Base-by-base conservation (phyloP, 2,329 filamentous ascomycete species). In the Fusarium kyushuense region DNA sequence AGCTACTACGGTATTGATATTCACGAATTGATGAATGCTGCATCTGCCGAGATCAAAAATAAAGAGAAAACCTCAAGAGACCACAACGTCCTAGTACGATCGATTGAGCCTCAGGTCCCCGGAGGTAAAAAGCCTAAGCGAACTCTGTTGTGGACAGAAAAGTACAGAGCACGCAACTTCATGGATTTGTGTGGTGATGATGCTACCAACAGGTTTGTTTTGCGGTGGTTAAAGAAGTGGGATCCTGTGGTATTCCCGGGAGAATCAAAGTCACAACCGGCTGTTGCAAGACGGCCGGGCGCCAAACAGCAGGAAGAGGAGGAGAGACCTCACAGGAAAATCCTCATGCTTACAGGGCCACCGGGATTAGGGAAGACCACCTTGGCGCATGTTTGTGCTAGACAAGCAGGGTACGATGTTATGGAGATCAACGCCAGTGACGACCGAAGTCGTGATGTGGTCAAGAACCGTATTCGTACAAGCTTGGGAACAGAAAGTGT, bases 341-440 rank as follows among this genome's bases (percentile, higher is more conserved):
- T 99, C 10, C 80, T 99, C 13, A 86, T 99, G 74, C 82, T 99
- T 17, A 94, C 95, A 1, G 96, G 96, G 0, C 94, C 96, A 1
- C 96, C 96, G 0, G 96, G 96, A 3, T 83, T 99, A 13, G 96
- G 96, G 29, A 99, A 99, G 82, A 99, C 96, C 0, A 99, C 96
- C 0, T 79, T 99, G 47, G 96, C 96, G 3, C 96, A 99, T 79
- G 96, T 99, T 0, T 98, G 96, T 76, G 96, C 96, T 1, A 90
- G 86, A 71, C 96, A 99, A 79, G 96, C 96, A 7, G 96, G 96
- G 1, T 99, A 99, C 74, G 96, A 98, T 74, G 92, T 97, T 2
- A 87, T 98, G 76, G 96, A 99, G 77, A 97, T 99, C 80, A 99
- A 99, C 74, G 96, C 96, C 11, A 98, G 95, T 73, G 96, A 99